Percentiles rank a stretch among this genome's conserved stretches.
phyloP scores from a whole-genome alignment of 2,329 filamentous ascomycete species.

The Colletotrichum destructivum region DNA sequence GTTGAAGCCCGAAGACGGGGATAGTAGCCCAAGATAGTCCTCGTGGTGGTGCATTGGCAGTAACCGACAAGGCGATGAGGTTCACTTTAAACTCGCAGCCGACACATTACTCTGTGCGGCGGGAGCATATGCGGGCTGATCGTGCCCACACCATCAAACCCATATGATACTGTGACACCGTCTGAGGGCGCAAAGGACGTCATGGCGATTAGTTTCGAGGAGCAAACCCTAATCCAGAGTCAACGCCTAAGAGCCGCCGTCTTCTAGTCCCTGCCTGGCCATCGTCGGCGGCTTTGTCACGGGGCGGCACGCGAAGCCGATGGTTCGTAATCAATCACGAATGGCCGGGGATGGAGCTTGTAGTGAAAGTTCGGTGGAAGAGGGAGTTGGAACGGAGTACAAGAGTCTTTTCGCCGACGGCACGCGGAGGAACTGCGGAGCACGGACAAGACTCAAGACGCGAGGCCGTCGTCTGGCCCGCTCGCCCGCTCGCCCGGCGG shows the following conservation, averaged over 20 bases:
- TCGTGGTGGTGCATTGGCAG: not conserved
- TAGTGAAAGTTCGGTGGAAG: constrained; percentile 18
- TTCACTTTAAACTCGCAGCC: constrained; percentile 24
- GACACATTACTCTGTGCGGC: constrained; percentile 32
- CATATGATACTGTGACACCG: constrained; percentile 39
- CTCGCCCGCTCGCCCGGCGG: constrained; percentile 14
- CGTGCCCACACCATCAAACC: constrained; percentile 36
- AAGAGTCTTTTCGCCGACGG: constrained; percentile 23
- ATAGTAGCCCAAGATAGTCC: not conserved
- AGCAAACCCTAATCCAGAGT: constrained; percentile 21
- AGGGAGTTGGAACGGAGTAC: constrained; percentile 3
- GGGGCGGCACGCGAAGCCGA: constrained; percentile 20
- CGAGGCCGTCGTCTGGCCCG: constrained; percentile 29
- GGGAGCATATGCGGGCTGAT: constrained; percentile 27
- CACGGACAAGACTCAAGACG: constrained; percentile 24
- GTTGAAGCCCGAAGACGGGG: not conserved
- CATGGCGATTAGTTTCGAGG: constrained; percentile 38
- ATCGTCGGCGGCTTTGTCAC: constrained; percentile 18
- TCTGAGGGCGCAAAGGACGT: constrained; percentile 28
- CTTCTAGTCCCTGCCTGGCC: not conserved
- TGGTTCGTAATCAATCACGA: constrained; percentile 26
- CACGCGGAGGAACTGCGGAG: constrained; percentile 19
- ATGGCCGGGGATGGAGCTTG: constrained; percentile 18
- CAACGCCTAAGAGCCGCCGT: constrained; percentile 13
- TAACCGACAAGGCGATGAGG: not conserved